phyloP scores from a whole-genome alignment of 169 alveolate genomes.

The Toxoplasma gondii region DNA sequence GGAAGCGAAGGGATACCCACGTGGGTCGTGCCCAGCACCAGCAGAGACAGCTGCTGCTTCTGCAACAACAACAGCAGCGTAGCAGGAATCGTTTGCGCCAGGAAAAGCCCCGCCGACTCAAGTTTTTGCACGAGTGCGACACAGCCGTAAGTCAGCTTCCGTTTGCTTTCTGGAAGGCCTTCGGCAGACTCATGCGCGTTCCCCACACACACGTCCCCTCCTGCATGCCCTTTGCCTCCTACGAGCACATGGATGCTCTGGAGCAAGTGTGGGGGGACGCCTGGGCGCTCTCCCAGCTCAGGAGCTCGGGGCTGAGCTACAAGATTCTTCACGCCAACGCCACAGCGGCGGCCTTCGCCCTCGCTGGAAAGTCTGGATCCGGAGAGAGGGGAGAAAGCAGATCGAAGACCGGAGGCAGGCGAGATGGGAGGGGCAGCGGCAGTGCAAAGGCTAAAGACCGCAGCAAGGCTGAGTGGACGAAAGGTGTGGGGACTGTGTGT shows the following conservation, averaged over 20 bases:
- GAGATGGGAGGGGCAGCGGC: neutral
- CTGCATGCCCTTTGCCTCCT: conserved; percentile 39
- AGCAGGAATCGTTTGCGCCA: conserved; percentile 55
- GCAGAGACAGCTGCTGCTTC: conserved; percentile 23
- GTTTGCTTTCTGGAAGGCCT: conserved; percentile 63
- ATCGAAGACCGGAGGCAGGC: neutral
- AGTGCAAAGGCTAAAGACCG: too few species aligned
- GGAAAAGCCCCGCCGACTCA: conserved; percentile 62
- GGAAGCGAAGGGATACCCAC: conserved; percentile 20
- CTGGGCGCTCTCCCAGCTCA: conserved; percentile 48
- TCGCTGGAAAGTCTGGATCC: neutral
- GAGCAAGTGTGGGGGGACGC: conserved; percentile 62
- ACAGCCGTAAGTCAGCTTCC: conserved; percentile 46
- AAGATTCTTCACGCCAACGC: conserved; percentile 13
- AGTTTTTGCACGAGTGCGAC: conserved; percentile 61
- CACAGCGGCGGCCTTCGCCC: neutral
- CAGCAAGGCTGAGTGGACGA: neutral
- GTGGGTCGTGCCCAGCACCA: conserved; percentile 64
- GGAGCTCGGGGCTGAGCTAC: conserved; percentile 20
- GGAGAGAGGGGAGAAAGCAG: neutral
- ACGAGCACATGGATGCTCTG: conserved; percentile 55
- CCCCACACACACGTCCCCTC: conserved; percentile 56
- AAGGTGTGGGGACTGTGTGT: neutral
- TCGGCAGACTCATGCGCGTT: conserved; percentile 58
- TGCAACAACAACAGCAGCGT: conserved; percentile 65